These are phyloP conservation scores for Suillus bovinus DNA, from an alignment of 768 basidiomycete genomes.

Conservation along the genomic window DNA sequence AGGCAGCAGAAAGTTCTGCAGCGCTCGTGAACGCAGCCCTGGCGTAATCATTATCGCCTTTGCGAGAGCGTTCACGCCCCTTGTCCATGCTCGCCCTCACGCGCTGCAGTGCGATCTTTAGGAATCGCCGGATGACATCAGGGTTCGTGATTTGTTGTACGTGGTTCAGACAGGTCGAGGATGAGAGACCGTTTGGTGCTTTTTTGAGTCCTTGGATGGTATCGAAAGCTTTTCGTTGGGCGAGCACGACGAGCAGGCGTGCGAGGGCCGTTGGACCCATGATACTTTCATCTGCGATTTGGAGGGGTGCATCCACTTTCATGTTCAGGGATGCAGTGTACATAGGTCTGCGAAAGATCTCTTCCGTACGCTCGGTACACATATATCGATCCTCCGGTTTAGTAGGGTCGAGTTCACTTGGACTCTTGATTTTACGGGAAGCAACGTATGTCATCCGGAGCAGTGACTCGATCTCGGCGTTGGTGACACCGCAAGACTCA, in stretches of 20 bases:
- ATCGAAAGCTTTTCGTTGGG: slow-evolving; percentile 27
- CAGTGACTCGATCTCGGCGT: slow-evolving; percentile 28
- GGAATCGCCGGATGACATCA: slow-evolving; percentile 23
- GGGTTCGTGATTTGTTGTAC: slow-evolving; percentile 30
- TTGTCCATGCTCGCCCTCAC: slow-evolving; percentile 19
- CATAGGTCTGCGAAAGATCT: slow-evolving; percentile 23
- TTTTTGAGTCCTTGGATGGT: slow-evolving; percentile 20
- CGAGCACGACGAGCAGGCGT: slow-evolving; percentile 31
- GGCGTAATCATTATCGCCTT: slow-evolving; percentile 23
- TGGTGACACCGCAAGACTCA: slow-evolving; percentile 20
- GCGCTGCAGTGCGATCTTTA: slow-evolving; percentile 23
- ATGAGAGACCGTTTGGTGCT: slow-evolving; percentile 23
- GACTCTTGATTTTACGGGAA: slow-evolving; percentile 17
- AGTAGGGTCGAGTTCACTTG: background rate
- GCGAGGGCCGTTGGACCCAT: slow-evolving; percentile 29
- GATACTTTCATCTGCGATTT: slow-evolving; percentile 24
- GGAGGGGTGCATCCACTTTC: slow-evolving; percentile 17
- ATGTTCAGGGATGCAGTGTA: slow-evolving; percentile 16
- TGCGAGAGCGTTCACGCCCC: slow-evolving; percentile 22
- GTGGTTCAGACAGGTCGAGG: slow-evolving; percentile 19
- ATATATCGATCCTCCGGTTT: background rate
- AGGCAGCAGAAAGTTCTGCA: slow-evolving; percentile 34
- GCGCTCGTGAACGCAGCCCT: slow-evolving; percentile 24
- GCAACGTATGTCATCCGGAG: slow-evolving; percentile 26
- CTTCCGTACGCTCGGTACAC: slow-evolving; percentile 17